These are phyloP conservation scores for Ceratocystis smalleyi DNA, from an alignment of 2,329 filamentous ascomycete genomes.

Conservation along the genomic window DNA sequence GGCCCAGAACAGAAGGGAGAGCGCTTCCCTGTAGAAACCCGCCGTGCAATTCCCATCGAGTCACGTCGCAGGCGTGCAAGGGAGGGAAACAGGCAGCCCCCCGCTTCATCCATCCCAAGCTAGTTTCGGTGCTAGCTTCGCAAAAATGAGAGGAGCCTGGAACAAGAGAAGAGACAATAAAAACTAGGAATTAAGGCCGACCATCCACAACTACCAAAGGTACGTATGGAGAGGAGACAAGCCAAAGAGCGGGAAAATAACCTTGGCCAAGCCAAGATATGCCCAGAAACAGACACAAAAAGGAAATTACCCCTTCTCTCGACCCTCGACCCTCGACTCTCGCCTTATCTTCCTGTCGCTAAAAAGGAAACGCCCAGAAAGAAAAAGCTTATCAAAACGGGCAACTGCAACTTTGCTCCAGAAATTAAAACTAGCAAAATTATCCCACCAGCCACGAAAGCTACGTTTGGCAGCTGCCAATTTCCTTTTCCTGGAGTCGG, in stretches of 20 bases:
- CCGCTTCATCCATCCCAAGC: neutral
- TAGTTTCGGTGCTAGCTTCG: neutral
- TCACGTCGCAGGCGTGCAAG: neutral
- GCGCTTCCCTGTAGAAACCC: neutral
- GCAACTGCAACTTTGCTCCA: no score
- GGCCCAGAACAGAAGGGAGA: neutral
- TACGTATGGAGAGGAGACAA: no score
- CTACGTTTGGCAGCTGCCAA: neutral
- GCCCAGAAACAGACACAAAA: no score
- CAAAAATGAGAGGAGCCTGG: neutral
- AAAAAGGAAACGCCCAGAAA: no score
- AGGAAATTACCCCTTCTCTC: no score
- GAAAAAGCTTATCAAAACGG: no score
- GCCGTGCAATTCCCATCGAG: neutral
- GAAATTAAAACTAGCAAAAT: neutral
- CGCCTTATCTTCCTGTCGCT: no score
- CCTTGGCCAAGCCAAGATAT: no score
- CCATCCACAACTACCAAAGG: no score
- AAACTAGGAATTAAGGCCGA: no score
- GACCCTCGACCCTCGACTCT: no score
- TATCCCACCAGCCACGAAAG: neutral
- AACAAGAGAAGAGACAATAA: neutral
- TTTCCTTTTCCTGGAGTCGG: neutral
- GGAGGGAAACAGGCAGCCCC: neutral
- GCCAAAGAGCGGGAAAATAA: no score